These are phyloP conservation scores for Sporisorium exsertum DNA, from an alignment of 1,284 basidiomycete genomes.

Conservation along the genomic window DNA sequence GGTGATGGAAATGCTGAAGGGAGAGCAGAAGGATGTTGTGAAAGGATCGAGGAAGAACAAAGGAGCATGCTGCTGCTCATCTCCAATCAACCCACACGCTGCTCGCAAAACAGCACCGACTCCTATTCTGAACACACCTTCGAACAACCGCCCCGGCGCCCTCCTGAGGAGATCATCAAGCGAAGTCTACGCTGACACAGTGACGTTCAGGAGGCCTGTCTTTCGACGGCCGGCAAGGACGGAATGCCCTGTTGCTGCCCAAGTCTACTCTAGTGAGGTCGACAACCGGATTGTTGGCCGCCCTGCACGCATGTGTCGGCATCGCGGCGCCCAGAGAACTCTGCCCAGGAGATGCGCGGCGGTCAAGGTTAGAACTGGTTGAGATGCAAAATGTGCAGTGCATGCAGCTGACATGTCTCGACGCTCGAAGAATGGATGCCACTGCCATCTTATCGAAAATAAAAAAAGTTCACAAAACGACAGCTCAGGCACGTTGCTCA, in stretches of 20 bases:
- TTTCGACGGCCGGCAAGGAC: slow-evolving; percentile 5
- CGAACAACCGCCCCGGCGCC: not conserved
- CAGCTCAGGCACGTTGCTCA: slow-evolving; percentile 9
- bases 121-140: not conserved
- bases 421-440: slow-evolving; percentile 7
- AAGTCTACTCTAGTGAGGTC: not conserved
- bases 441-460: not conserved
- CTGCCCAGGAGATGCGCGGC: not conserved
- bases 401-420: slow-evolving; percentile 41
- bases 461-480: not conserved
- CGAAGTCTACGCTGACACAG: slow-evolving; percentile 5
- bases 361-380: too few relatives aligned
- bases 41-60: not conserved
- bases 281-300: not conserved
- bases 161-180: not conserved
- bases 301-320: not conserved
- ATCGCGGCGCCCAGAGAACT: not conserved
- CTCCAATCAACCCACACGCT: not conserved
- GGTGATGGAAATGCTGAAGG: not conserved
- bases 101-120: not conserved
- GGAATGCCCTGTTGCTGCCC: not conserved
- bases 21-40: not conserved
- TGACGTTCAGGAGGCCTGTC: not conserved
- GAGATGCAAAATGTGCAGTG: not conserved
- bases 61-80: not conserved